Conservation (phyloP, 2,329 filamentous ascomycete genomes). For the Fusarium musae region DNA sequence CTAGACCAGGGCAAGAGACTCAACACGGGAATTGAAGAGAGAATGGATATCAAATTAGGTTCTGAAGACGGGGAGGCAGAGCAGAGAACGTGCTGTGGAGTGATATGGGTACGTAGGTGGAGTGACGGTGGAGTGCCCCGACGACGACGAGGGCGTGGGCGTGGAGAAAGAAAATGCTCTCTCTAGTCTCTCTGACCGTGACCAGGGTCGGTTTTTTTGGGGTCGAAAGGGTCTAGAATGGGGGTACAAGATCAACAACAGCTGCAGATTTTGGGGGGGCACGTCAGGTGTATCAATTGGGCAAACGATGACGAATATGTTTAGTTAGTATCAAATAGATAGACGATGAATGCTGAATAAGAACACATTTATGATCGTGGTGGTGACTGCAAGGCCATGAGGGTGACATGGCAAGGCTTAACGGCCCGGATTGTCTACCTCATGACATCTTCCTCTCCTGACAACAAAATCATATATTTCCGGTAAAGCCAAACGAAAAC, state of each 20-base stretch:
- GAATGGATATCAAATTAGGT: conserved; percentile 26
- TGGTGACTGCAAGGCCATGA: neutral
- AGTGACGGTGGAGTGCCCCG: conserved; percentile 39
- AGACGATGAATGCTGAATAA: neutral
- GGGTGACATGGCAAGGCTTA: conserved; percentile 3
- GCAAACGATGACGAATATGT: neutral
- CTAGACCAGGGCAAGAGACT: conserved; percentile 20
- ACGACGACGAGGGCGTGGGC: conserved; percentile 15
- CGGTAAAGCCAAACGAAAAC: neutral
- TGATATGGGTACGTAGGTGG: conserved; percentile 35
- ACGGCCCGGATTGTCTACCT: conserved; percentile 10
- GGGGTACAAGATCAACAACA: conserved; percentile 11
- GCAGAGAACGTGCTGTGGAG: conserved; percentile 19
- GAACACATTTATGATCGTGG: neutral
- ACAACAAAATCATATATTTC: conserved; percentile 5
- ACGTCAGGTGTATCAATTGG: neutral
- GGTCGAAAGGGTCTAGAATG: conserved; percentile 27
- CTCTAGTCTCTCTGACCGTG: neutral
- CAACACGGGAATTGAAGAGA: conserved; percentile 15
- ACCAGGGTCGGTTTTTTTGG: conserved; percentile 17
- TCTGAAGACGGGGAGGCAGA: conserved; percentile 1
- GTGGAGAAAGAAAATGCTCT: conserved; percentile 27
- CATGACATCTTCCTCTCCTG: conserved; percentile 13
- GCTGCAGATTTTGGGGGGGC: conserved; percentile 1
- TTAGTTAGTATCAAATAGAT: rapidly evolving